Evolutionary conservation across 108 stramenopile species (phyloP).

Genomic region (Aurantiochytrium sp.): DNA sequence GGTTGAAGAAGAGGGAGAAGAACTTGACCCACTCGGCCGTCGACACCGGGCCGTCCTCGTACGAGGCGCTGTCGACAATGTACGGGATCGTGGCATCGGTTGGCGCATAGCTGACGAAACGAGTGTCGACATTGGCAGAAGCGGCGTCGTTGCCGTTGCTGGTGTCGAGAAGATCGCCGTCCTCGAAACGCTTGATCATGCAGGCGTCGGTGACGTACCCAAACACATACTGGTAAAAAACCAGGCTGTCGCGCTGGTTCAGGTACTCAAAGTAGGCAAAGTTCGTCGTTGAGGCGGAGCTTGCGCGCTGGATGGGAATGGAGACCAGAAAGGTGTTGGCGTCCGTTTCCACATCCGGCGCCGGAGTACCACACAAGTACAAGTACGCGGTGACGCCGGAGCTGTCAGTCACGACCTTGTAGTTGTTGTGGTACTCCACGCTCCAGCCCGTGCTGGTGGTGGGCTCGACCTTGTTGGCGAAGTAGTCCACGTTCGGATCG

Average conservation of each 20-base stretch:
- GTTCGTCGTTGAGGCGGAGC: background rate
- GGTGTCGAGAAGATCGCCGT: background rate
- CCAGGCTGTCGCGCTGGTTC: background rate
- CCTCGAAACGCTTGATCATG: background rate
- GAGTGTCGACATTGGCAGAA: background rate
- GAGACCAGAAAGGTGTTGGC: background rate
- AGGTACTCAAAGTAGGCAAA: constrained; percentile 6
- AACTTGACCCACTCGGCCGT: background rate
- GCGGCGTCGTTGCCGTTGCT: background rate
- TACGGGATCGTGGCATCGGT: background rate
- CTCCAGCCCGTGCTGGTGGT: background rate
- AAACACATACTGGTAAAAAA: background rate
- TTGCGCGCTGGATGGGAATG: background rate
- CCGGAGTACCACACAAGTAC: constrained; percentile 3
- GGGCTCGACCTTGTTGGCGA: constrained; percentile 10
- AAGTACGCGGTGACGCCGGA: background rate
- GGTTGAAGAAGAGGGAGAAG: background rate
- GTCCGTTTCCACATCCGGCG: background rate
- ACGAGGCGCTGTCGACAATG: background rate
- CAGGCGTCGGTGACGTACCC: background rate
- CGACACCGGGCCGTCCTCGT: background rate
- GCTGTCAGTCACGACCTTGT: background rate
- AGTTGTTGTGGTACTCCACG: background rate
- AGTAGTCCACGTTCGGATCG: constrained; percentile 19
- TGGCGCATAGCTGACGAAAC: no score